Evolutionary conservation across 2,329 filamentous ascomycete species (phyloP).

Genomic region (Arachnomyces sp.): DNA sequence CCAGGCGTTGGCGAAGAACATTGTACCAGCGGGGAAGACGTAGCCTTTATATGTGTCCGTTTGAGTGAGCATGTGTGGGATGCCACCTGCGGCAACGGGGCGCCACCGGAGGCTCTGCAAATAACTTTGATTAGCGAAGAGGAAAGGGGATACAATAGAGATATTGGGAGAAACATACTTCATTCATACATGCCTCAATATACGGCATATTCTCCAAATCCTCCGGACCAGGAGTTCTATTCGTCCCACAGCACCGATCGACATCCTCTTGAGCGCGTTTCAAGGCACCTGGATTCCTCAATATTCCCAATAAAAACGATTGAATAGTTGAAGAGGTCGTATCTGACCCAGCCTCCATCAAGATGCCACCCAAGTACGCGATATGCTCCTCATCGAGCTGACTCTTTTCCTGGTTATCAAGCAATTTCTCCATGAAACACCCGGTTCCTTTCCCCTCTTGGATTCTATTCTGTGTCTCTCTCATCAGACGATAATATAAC

Average conservation of each 20-base stretch:
- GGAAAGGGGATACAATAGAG: not conserved
- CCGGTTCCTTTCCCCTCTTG: constrained; percentile 1
- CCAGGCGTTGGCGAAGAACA: constrained; percentile 14
- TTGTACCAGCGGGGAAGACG: constrained; percentile 17
- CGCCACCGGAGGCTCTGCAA: constrained; percentile 15
- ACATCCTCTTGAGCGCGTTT: not conserved
- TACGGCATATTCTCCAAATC: not conserved
- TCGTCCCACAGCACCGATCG: constrained; percentile 1
- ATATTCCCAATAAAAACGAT: constrained; percentile 13
- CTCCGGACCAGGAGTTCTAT: not conserved
- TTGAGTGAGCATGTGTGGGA: constrained; percentile 16
- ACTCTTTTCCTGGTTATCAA: constrained; percentile 1
- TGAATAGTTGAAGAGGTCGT: constrained; percentile 16
- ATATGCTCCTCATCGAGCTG: constrained; percentile 4
- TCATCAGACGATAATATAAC: constrained; percentile 2
- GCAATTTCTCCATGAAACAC: constrained; percentile 3
- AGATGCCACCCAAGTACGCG: constrained; percentile 7
- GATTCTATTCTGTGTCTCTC: not conserved
- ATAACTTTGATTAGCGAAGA: not conserved
- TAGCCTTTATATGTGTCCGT: constrained; percentile 16
- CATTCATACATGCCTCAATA: constrained; percentile 2
- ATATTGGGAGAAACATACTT: not conserved
- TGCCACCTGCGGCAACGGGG: constrained; percentile 13
- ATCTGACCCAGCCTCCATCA: constrained; percentile 19
- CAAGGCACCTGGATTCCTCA: not conserved